Evolutionary conservation across 2,329 filamentous ascomycete species (phyloP), one percentile per base, ranked within the genome.

Genomic region (Exophiala bonariae): DNA sequence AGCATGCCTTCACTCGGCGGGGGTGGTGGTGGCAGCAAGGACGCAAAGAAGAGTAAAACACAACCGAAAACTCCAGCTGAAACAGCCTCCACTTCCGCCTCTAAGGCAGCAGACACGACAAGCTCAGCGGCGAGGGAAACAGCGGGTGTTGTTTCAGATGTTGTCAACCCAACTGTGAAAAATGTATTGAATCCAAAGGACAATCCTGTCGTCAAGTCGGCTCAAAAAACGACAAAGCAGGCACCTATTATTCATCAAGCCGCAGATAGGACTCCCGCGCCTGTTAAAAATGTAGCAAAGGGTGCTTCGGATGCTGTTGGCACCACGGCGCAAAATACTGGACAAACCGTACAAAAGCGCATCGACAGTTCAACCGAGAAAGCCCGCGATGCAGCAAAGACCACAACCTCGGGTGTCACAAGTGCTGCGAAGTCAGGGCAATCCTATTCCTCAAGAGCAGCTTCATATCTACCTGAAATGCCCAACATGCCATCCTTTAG

Each of bases 41-140:
- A 41, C 8, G 43, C 40, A 28, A 56, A 52, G 35, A 51, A 54
- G 32, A 44, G 39, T 30, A 36, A 71, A 72, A 58, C 63, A 69
- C n/a, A 40, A 28, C 28, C 20, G 10, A 42, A 39, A 4, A 19
- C 40, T 22, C 14, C 46, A 10, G 6, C 47, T n/a, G 36, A 33
- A 20, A 44, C 50, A 36, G 26, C 41, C 3, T 31, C 42, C 26
- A 50, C 54, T 4, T 43, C 36, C n/a, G 44, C 51, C 17, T 54
- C 44, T 0, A 44, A 52, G 35, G 44, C 47, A 33, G 52, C 49
- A 8, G 34, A 47, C 2, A 48, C 41, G 3, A 41, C 47, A 3
- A 44, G 47, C 28, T 50, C 50, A 4, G 44, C 50, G 6, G 49
- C 52, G 6, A 50, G 49, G 26, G 36, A 44, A 11, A 48, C 56